Percentiles rank a stretch among this genome's conserved stretches.
These are phyloP conservation scores for Claviceps fusiformis DNA, from an alignment of 2,329 filamentous ascomycete species.

Conservation along the genomic window DNA sequence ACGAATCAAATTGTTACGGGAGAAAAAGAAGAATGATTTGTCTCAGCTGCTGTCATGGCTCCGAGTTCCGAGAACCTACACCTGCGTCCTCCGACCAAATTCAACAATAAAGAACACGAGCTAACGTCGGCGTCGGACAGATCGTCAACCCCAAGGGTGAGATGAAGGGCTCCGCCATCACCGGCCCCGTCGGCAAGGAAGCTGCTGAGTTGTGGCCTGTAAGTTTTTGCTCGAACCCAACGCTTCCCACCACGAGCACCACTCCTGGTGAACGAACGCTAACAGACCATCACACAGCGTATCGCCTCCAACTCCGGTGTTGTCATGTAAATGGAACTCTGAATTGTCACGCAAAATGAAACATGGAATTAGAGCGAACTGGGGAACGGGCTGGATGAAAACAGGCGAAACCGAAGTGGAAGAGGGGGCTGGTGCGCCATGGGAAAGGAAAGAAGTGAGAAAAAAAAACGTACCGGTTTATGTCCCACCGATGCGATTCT, in stretches of 20 bases:
- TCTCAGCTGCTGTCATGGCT: background rate
- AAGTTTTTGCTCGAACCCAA: constrained; percentile 30
- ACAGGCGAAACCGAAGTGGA: constrained; percentile 6
- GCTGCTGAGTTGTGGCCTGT: constrained; percentile 98
- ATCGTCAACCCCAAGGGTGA: constrained; percentile 99
- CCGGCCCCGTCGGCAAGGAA: constrained; percentile 98
- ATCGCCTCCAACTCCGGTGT: constrained; percentile 99
- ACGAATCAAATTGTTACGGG: background rate
- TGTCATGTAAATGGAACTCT: constrained; percentile 71
- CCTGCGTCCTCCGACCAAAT: background rate
- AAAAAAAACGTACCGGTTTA: constrained; percentile 5
- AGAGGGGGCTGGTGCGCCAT: constrained; percentile 7
- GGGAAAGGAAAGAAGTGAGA: constrained; percentile 17
- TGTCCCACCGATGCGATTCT: constrained; percentile 19
- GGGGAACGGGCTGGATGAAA: constrained; percentile 4
- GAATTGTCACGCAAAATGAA: background rate
- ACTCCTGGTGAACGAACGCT: background rate
- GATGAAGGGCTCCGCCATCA: constrained; percentile 99
- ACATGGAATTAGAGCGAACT: background rate
- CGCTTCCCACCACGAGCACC: background rate
- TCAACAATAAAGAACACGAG: background rate
- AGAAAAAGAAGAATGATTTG: background rate
- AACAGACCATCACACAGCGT: constrained; percentile 44
- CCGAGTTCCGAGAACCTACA: too few relatives aligned
- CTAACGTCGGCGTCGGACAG: constrained; percentile 39